Evolutionary conservation across 2,329 filamentous ascomycete genomes (phyloP), one percentile per base, ranked within the genome.

Genomic region (Phaeosphaeria sp.): DNA sequence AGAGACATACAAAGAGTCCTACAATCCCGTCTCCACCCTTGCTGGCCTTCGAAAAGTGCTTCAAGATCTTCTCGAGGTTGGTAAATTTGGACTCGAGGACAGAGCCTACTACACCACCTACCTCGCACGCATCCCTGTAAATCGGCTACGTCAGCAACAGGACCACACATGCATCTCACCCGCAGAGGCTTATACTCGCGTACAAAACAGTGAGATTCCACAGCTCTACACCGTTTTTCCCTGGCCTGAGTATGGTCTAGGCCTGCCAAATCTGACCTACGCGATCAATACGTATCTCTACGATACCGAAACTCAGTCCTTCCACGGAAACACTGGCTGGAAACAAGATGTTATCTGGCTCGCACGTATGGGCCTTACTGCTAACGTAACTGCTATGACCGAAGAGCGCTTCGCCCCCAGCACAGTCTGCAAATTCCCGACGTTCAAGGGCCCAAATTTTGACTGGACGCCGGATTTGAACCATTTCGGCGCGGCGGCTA

Each of bases 1-100:
- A 43, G 40, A 43, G 40, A 43, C 40, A 43, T 43, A 43, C n/a
- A 43, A 43, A 43, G 40, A 43, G 40, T 43, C 40, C 7, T 43
- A 43, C 40, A 43, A 43, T n/a, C 40, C 40, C 3, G 40, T 43
- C 20, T 43, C 40, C n/a, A 43, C 40, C 40, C 7, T 43, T 13
- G 40, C 40, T 15, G 40, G 40, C 7, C 40, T 43, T 20, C 40
- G 40, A 43, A 43, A 43, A 43, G 40, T 43, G 40, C 40, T 43
- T 43, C 40, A 43, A 4, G 40, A 43, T 43, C 40, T 43, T 20
- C 40, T 43, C 40, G n/a, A 43, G 40, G 40, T 43, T 43, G 40
- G 40, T 43, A n/a, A 43, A n/a, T 43, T 43, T 13, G 20, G 20
- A 13, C 40, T 43, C 3, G 40, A 43, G 40, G 20, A 43, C 40